Evolutionary conservation across 164 flowering plant genomes (phyloP).

Genomic region (Liquidambar formosana): DNA sequence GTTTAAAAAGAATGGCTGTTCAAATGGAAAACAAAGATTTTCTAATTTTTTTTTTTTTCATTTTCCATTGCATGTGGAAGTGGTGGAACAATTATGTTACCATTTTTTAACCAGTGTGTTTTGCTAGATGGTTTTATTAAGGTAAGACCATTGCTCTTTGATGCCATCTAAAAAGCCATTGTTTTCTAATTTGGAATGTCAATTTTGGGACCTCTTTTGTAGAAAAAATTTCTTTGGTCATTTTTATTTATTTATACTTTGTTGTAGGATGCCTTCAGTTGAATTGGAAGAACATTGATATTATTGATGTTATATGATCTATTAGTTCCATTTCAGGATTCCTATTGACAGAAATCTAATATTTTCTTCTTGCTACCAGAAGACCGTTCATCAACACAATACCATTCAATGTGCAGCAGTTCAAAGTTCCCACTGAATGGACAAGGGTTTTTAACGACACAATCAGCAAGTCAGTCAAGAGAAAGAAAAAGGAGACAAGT

Average conservation of each 20-base stretch:
- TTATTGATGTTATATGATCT: no score
- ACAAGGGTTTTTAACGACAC: slow-evolving; percentile 37
- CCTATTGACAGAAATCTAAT: not conserved
- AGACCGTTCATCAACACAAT: slow-evolving; percentile 21
- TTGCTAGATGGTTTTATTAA: no score
- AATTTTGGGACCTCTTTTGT: not conserved
- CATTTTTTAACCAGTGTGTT: no score
- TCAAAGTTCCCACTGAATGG: slow-evolving; percentile 59
- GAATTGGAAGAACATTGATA: no score
- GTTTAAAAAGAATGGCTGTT: no score
- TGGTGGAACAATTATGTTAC: no score
- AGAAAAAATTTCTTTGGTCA: not conserved
- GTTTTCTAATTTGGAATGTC: not conserved
- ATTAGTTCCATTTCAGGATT: no score
- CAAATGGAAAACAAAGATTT: no score
- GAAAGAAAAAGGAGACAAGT: slow-evolving; percentile 27
- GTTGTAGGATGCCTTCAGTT: no score
- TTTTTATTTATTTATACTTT: not conserved
- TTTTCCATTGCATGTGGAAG: no score
- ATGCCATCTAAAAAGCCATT: no score
- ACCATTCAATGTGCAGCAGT: slow-evolving; percentile 54
- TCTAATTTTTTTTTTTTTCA: no score
- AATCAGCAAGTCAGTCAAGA: slow-evolving; percentile 27
- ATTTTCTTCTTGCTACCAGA: slow-evolving; percentile 23
- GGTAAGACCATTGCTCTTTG: not conserved